phyloP scores from a whole-genome alignment of 2,329 filamentous ascomycete species.

The Trichoderma sp. region DNA sequence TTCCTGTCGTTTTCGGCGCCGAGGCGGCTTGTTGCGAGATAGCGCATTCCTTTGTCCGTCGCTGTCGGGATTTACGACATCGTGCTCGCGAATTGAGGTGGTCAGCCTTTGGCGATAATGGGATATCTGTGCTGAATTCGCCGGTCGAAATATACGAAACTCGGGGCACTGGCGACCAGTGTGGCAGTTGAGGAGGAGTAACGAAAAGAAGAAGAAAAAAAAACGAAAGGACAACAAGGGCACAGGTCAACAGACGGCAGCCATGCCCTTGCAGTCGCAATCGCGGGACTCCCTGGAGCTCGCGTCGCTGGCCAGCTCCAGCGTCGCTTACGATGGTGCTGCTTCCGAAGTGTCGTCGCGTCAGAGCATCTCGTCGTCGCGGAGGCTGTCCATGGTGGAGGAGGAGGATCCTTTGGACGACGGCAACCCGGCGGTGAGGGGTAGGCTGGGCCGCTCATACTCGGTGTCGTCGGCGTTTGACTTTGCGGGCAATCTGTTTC shows the following conservation, averaged over 20 bases:
- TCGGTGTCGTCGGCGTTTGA: constrained; percentile 93
- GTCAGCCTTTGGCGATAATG: constrained; percentile 27
- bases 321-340: constrained; percentile 51
- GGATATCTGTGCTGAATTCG: constrained; percentile 25
- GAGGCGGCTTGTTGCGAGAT: not conserved
- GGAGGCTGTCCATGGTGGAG: constrained; percentile 76
- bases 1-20: not conserved
- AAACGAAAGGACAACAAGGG: not conserved
- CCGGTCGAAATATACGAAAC: constrained; percentile 7
- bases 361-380: constrained; percentile 88
- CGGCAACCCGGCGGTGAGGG: constrained; percentile 48
- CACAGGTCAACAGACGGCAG: constrained; percentile 23
- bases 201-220: not conserved
- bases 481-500: constrained; percentile 90
- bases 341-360: constrained; percentile 66
- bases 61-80: not conserved
- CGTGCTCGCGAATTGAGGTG: not conserved
- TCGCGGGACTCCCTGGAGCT: constrained; percentile 93
- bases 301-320: constrained; percentile 86
- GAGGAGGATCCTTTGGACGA: constrained; percentile 72
- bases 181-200: not conserved
- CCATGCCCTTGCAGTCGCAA: constrained; percentile 45
- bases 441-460: constrained; percentile 63
- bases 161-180: not conserved
- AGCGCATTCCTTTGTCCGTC: not conserved